Evolutionary conservation across 139 green algal species (phyloP).

Genomic region (Raphidocelis subcapitata): DNA sequence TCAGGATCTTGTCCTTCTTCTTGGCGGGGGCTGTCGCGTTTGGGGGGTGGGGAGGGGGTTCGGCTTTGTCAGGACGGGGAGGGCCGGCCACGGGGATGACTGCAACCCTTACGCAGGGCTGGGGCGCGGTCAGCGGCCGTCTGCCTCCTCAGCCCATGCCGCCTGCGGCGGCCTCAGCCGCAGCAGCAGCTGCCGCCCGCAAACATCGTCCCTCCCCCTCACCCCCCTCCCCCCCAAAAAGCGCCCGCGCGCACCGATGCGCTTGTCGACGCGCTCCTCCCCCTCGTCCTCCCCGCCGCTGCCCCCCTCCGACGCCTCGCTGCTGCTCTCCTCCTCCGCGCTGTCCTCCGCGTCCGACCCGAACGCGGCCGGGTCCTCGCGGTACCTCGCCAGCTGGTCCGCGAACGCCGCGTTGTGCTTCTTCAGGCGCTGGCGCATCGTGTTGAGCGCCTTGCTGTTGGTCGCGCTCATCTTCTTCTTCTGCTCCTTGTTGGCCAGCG

Average conservation of each 20-base stretch:
- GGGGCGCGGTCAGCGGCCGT: too few species aligned
- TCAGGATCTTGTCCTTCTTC: constrained; percentile 88
- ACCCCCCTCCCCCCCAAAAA: too few species aligned
- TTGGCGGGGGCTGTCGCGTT: constrained; percentile 43
- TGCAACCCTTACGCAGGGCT: too few species aligned
- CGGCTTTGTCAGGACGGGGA: too few species aligned
- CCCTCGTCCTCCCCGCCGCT: constrained; percentile 44
- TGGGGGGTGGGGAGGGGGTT: too few species aligned
- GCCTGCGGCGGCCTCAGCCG: too few species aligned
- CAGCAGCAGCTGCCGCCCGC: too few species aligned
- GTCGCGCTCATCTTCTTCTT: constrained; percentile 96
- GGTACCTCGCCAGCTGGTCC: constrained; percentile 42
- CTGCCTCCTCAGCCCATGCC: too few species aligned
- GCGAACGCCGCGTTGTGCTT: constrained; percentile 81
- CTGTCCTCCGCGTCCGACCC: constrained; percentile 66
- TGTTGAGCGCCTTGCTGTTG: constrained; percentile 95
- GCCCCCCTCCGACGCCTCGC: constrained; percentile 46
- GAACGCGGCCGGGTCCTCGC: constrained; percentile 65
- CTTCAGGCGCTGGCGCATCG: constrained; percentile 96
- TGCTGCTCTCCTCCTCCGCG: constrained; percentile 38
- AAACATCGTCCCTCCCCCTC: too few species aligned
- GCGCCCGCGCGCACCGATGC: not conserved
- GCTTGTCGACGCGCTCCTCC: constrained; percentile 20
- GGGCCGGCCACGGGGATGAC: too few species aligned
- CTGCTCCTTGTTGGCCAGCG: constrained; percentile 76